Percentiles rank a stretch among this genome's conserved stretches.
Conservation (phyloP, 306 rosid species). For the Vachellia collinsii region DNA sequence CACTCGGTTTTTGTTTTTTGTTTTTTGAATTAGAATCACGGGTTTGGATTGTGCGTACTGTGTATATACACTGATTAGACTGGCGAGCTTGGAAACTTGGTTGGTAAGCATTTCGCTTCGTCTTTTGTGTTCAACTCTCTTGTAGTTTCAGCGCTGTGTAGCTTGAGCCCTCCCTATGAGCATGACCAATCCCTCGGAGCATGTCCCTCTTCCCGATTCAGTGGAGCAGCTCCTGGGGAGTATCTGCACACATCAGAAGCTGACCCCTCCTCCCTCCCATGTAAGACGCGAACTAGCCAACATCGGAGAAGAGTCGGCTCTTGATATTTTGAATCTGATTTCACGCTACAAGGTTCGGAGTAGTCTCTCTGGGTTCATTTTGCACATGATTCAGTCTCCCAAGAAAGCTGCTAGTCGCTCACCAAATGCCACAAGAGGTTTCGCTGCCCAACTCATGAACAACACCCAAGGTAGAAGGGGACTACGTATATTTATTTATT, state of each 20-base stretch:
- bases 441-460: background rate
- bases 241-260: conserved; percentile 30
- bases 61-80: too few relatives aligned
- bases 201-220: conserved; percentile 31
- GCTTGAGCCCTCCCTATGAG: too few relatives aligned
- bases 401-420: background rate
- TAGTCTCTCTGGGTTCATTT: conserved; percentile 31
- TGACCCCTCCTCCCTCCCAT: background rate
- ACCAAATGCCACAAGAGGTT: background rate
- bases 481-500: background rate
- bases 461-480: background rate
- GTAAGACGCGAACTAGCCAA: conserved; percentile 25
- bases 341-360: background rate
- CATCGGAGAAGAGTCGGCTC: conserved; percentile 39
- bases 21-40: too few relatives aligned
- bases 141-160: too few relatives aligned
- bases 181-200: background rate
- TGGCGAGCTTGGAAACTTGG: background rate
- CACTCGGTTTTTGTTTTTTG: too few relatives aligned
- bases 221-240: conserved; percentile 31
- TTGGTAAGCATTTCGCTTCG: background rate
- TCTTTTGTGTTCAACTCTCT: too few relatives aligned
- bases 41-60: too few relatives aligned
- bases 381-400: conserved; percentile 17
- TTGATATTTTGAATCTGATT: conserved; percentile 15